Evolutionary conservation across 106 monocot species (phyloP), one percentile per base, ranked within the genome.

Genomic region (Platanthera guangdongensis): DNA sequence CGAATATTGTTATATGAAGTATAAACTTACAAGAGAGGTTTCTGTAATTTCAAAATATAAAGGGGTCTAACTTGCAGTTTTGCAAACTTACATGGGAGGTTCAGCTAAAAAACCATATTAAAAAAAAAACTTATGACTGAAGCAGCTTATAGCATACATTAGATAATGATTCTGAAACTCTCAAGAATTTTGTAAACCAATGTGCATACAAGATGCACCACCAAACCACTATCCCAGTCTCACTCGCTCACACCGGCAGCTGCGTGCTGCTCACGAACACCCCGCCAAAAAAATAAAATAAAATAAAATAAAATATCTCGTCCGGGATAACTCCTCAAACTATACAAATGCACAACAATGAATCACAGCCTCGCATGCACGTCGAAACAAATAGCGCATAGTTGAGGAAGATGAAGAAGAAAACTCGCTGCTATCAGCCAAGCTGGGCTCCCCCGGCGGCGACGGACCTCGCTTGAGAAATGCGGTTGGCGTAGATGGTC

Each of bases 401-500:
- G 69, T 68, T 50, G 10, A 48, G 48, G 28, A 80, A 52, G 25
- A 60, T 5, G 5, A 32, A 45, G 6, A 57, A 50, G 25, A 77
- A 59, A 47, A 57, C 25, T 11, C 7, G 18, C 76, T 65, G 74
- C 52, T 78, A 7, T 80, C 77, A 81, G 78, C 83, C 87, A 75
- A 83, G 87, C 78, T 78, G 81, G 54, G 96, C 79, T 73, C 89
- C 83, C 25, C 89, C 77, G 14, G 86, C 54, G 47, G 84, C 79
- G 52, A 89, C 93, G 10, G 97, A 86, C 65, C 94, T 84, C 13
- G 97, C 94, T 72, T 94, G 94, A 49, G 94, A 99, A 76, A 99
- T 99, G 71, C 94, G 81, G 76, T 92, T 99, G 50, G 94, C 94
- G 71, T 99, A 99, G 52, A 99, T 91, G 5, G 94, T 94, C 22